phyloP scores from a whole-genome alignment of 345 rosid species.

The Raphanus raphanistrum region DNA sequence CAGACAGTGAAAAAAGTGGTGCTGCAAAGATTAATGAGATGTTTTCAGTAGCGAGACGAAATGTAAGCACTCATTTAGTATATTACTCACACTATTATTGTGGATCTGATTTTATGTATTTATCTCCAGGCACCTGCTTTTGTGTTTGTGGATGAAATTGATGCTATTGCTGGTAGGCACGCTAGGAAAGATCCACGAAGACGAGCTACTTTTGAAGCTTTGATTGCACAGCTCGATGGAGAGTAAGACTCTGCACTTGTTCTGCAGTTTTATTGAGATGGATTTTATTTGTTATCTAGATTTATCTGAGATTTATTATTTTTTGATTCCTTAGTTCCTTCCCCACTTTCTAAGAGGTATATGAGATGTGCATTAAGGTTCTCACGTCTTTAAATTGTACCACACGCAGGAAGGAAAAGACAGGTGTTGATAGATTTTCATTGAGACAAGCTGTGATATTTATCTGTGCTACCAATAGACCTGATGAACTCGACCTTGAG shows the following conservation, averaged over 20 bases:
- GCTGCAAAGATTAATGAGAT: conserved; percentile 88
- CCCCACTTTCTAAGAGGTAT: not conserved
- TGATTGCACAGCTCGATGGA: conserved; percentile 89
- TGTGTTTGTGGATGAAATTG: conserved; percentile 96
- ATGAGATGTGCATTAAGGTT: conserved; percentile 3
- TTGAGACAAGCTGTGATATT: conserved; percentile 96
- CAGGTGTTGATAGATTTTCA: conserved; percentile 86
- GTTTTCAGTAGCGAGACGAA: conserved; percentile 89
- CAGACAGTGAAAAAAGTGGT: conserved; percentile 91
- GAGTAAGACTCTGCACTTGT: conserved; percentile 61
- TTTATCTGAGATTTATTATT: not conserved
- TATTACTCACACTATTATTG: conserved; percentile 3
- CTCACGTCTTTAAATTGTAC: conserved; percentile 13
- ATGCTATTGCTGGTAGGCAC: conserved; percentile 97
- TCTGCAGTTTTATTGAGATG: not conserved
- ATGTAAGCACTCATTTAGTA: conserved; percentile 52
- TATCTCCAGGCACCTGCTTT: conserved; percentile 83
- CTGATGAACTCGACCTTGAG: conserved; percentile 93
- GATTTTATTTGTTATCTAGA: not conserved
- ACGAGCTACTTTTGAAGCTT: conserved; percentile 86
- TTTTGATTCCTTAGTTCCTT: not conserved
- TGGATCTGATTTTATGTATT: conserved; percentile 15
- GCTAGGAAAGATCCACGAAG: conserved; percentile 85
- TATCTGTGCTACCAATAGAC: conserved; percentile 97
- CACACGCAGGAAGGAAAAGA: conserved; percentile 72